These are phyloP conservation scores for Thelonectria blattea DNA, from an alignment of 2,329 filamentous ascomycete genomes.

Conservation along the genomic window DNA sequence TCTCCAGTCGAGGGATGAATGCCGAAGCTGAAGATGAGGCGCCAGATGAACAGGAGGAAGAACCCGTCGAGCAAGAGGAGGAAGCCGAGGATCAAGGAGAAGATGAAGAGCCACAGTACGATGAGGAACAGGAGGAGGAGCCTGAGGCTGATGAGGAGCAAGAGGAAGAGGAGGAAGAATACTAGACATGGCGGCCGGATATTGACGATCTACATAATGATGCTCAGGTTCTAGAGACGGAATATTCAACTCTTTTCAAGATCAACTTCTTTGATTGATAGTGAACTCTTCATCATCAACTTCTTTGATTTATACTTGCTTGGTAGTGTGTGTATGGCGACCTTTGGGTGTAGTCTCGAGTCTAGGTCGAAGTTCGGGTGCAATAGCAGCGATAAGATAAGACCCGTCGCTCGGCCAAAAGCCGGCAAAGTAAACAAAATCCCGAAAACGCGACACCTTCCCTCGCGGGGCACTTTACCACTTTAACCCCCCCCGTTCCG, in stretches of 20 bases:
- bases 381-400: constrained; percentile 6
- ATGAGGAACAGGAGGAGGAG: constrained; percentile 30
- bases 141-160: neutral
- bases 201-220: neutral
- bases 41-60: neutral
- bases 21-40: neutral
- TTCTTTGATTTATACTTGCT: no score
- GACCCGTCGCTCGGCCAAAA: neutral
- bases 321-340: no score
- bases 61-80: neutral
- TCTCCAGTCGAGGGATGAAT: constrained; percentile 1
- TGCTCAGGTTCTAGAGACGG: no score
- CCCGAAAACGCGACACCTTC: neutral
- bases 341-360: neutral
- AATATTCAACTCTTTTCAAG: no score
- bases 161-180: neutral
- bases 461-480: neutral
- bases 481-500: no score
- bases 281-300: neutral
- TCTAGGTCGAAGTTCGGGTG: neutral
- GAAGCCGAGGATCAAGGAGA: constrained; percentile 5
- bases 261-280: no score
- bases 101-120: neutral
- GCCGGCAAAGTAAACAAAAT: neutral
- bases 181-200: neutral